Evolutionary conservation across 2,329 filamentous ascomycete genomes (phyloP).

Genomic region (Aspergillus hortae): DNA sequence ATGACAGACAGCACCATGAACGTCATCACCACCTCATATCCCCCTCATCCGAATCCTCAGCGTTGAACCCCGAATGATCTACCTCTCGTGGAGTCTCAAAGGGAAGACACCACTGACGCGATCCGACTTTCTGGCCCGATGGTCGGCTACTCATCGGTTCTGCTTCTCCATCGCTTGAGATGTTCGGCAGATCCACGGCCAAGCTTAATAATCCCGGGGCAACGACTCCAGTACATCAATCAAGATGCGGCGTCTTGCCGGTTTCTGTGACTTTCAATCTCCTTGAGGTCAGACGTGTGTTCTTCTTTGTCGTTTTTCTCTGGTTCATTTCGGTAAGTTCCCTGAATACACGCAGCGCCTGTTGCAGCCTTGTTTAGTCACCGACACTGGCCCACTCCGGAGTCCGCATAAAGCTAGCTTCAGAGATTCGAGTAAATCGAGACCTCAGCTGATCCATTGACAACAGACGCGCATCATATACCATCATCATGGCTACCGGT

Average conservation of each 20-base stretch:
- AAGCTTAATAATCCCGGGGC: neutral
- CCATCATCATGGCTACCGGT: conserved; percentile 16
- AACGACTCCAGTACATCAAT: neutral
- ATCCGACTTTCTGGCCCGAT: neutral
- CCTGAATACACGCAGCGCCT: too few species aligned
- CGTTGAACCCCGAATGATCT: neutral
- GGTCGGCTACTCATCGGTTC: conserved; percentile 15
- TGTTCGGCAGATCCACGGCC: conserved; percentile 14
- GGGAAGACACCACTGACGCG: conserved; percentile 2
- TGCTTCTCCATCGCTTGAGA: conserved; percentile 13
- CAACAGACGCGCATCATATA: neutral
- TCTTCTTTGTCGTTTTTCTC: neutral
- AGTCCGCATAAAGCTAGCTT: too few species aligned
- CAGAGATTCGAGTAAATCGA: too few species aligned
- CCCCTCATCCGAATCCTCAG: too few species aligned
- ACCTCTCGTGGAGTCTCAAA: neutral
- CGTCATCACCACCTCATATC: too few species aligned
- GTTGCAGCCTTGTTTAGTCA: too few species aligned
- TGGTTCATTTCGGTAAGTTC: neutral
- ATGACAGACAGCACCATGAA: too few species aligned
- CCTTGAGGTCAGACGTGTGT: neutral
- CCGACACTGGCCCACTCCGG: too few species aligned
- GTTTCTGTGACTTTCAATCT: neutral
- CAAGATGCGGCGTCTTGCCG: neutral
- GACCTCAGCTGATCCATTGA: too few species aligned